Evolutionary conservation across 768 basidiomycete species (phyloP).

Genomic region (Kwoniella heveanensis): DNA sequence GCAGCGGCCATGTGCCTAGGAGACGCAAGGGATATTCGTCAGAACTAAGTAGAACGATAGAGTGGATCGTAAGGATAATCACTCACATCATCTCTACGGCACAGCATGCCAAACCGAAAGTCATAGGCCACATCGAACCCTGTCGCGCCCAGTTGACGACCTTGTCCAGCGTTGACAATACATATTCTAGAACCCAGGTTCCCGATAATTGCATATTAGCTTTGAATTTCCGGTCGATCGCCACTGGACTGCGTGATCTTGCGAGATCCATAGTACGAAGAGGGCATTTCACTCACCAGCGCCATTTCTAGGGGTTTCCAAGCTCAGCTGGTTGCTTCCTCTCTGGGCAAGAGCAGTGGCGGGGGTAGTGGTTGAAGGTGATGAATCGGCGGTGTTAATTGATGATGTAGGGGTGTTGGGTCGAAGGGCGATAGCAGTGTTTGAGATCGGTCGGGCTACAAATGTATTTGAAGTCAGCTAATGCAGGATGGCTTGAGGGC

Average conservation of each 20-base stretch:
- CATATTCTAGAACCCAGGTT: slow-evolving; percentile 70
- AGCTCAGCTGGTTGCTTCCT: slow-evolving; percentile 78
- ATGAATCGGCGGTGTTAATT: slow-evolving; percentile 42
- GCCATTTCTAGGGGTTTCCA: slow-evolving; percentile 86
- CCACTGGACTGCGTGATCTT: background rate
- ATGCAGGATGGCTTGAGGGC: too few relatives aligned
- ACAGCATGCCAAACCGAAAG: slow-evolving; percentile 93
- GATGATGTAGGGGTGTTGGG: slow-evolving; percentile 48
- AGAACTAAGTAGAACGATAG: too few relatives aligned
- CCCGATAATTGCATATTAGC: background rate
- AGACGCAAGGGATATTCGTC: too few relatives aligned
- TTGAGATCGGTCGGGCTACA: slow-evolving; percentile 42
- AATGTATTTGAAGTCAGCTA: background rate
- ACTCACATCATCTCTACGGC: slow-evolving; percentile 74
- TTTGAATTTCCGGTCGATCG: background rate
- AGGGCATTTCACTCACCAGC: slow-evolving; percentile 63
- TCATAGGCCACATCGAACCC: slow-evolving; percentile 99
- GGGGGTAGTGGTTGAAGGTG: slow-evolving; percentile 51
- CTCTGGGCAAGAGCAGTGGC: slow-evolving; percentile 70
- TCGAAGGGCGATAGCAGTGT: slow-evolving; percentile 45
- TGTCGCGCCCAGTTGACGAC: slow-evolving; percentile 96
- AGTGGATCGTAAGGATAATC: too few relatives aligned
- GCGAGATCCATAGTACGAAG: background rate
- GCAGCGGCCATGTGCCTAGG: slow-evolving; percentile 99
- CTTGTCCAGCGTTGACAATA: slow-evolving; percentile 92